Conservation (phyloP, 2,329 filamentous ascomycete genomes). For the Amauroascus niger region DNA sequence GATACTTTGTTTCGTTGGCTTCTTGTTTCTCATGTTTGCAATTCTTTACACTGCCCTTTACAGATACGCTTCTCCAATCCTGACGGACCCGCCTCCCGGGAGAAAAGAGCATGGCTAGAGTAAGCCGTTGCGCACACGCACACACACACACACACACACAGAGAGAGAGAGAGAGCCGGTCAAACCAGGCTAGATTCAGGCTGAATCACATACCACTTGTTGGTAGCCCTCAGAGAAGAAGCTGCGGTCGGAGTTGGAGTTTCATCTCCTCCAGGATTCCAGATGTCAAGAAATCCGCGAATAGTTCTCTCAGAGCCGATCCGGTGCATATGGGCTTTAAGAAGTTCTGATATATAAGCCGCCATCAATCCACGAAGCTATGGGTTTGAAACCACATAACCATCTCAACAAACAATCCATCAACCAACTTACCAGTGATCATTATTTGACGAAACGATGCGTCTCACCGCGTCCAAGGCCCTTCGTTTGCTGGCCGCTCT, state of each 20-base stretch:
- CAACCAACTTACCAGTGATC: not conserved
- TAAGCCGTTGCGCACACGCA: no score
- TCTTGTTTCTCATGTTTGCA: no score
- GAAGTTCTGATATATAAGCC: not conserved
- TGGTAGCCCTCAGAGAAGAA: not conserved
- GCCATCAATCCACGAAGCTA: not conserved
- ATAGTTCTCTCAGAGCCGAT: not conserved
- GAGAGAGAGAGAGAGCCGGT: no score
- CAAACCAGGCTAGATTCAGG: no score
- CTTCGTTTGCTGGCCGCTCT: conserved; percentile 3
- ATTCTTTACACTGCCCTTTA: no score
- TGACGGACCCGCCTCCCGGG: no score
- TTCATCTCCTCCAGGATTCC: not conserved
- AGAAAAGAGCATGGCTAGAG: no score
- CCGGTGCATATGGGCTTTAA: not conserved
- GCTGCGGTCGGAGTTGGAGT: not conserved
- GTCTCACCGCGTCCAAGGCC: not conserved
- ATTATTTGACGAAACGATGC: not conserved
- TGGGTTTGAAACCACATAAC: not conserved
- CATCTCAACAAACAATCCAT: not conserved
- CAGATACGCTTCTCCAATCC: no score
- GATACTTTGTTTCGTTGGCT: no score
- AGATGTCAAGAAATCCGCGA: not conserved
- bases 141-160: no score
- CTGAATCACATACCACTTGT: not conserved